These are phyloP conservation scores for Aspergillus phoenicis DNA, from an alignment of 2,329 filamentous ascomycete genomes.

Conservation along the genomic window DNA sequence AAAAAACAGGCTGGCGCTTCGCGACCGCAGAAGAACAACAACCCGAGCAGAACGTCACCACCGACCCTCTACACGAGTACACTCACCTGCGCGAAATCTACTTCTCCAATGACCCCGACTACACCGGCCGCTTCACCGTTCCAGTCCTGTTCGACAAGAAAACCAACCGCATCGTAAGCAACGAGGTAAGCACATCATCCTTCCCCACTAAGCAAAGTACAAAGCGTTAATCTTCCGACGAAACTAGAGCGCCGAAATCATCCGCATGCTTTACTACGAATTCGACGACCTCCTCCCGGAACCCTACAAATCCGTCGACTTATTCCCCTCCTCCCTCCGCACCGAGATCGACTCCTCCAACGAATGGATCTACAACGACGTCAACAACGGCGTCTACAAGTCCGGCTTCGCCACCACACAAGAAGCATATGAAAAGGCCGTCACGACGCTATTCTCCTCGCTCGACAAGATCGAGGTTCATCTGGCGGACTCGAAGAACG, in stretches of 20 bases:
- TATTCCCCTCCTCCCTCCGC: constrained; percentile 69
- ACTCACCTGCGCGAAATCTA: constrained; percentile 78
- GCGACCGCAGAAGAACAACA: constrained; percentile 64
- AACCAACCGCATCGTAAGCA: constrained; percentile 76
- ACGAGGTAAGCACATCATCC: constrained; percentile 62
- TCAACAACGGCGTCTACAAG: constrained; percentile 57
- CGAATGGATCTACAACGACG: constrained; percentile 73
- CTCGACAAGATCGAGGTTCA: constrained; percentile 77
- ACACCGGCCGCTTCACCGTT: constrained; percentile 80
- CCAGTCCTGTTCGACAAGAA: constrained; percentile 77
- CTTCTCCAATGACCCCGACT: constrained; percentile 71
- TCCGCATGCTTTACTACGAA: constrained; percentile 81
- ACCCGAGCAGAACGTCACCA: constrained; percentile 57
- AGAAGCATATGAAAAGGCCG: constrained; percentile 76
- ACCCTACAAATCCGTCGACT: constrained; percentile 61
- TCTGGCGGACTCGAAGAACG: constrained; percentile 52
- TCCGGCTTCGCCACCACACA: constrained; percentile 83
- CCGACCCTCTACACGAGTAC: constrained; percentile 64
- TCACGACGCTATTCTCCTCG: constrained; percentile 70
- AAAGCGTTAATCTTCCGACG: not conserved
- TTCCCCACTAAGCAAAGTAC: not conserved
- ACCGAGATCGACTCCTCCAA: constrained; percentile 74
- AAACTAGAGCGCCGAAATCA: constrained; percentile 71
- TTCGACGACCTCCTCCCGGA: constrained; percentile 73
- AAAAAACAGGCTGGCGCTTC: constrained; percentile 75